Base-by-base conservation (phyloP, 495 filamentous ascomycete species). In the Talaromyces nanjingensis region DNA sequence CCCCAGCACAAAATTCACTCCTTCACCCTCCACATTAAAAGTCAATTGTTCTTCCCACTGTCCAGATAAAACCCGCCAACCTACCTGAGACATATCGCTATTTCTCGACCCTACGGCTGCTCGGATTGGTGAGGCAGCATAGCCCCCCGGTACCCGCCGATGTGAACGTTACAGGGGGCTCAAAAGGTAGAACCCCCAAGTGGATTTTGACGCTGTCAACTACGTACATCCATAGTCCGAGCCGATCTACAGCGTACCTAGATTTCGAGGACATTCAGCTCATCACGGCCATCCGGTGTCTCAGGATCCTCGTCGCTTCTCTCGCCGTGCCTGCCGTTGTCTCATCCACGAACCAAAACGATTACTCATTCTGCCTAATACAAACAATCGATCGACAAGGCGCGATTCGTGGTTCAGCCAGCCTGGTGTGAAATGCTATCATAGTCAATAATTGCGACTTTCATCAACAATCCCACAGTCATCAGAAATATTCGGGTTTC, bases 61-160 rank as follows among this genome's bases (percentile, higher is more conserved):
- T 29, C 59, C 12, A 53, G 57, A 34, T 14, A 9, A 9, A 53
- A 29, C 12, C 45, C 59, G n/a, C 56, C 27, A 34, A 9, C 24
- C 31, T 11, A 37, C 22, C 59, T 62, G 39, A 62, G 25, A 62
- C 59, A 45, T 53, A 27, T 47, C 59, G 33, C 59, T 20, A n/a
- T 49, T 62, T n/a, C 33, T 56, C 22, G 53, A 56, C 53, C n/a
- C 22, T 59, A 7, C 56, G 27, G 56, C 56, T 3, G 37, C 56
- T 59, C 56, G 56, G 56, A 59, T 59, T 59, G 56, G 56, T 25
- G 56, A 59, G 31, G 56, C 56, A 59, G 56, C 56, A 59, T 59
- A 37, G 56, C 56, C 56, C 29, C 55, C 53, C 53, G 53, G 22
- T 33, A 59, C 31, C 56, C 56, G 31, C 56, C 31, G 56, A 37